Evolutionary conservation across 2,329 filamentous ascomycete genomes (phyloP).

Genomic region (Ascochyta pisi): DNA sequence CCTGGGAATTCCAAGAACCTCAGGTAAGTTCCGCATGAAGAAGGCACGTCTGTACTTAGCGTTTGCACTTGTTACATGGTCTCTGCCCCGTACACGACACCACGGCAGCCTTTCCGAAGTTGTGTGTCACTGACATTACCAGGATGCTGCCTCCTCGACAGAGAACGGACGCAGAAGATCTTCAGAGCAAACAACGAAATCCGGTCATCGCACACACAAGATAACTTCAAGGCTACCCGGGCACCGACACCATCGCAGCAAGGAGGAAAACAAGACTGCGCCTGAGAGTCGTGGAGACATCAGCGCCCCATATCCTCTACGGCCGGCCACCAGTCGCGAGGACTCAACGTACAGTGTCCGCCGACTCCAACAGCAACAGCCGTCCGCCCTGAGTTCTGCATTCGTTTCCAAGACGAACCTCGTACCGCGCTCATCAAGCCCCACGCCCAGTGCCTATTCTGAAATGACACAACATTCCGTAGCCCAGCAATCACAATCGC

Average conservation of each 20-base stretch:
- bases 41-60: neutral
- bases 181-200: constrained; percentile 50
- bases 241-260: constrained; percentile 69
- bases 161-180: constrained; percentile 45
- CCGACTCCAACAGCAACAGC: constrained; percentile 57
- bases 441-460: constrained; percentile 77
- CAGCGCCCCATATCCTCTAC: constrained; percentile 61
- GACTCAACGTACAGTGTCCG: constrained; percentile 66
- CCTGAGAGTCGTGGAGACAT: constrained; percentile 42
- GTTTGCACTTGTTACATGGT: neutral
- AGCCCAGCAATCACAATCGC: constrained; percentile 64
- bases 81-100: neutral
- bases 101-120: neutral
- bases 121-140: constrained; percentile 21
- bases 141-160: constrained; percentile 40
- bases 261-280: constrained; percentile 59
- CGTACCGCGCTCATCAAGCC: constrained; percentile 75
- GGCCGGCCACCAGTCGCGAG: constrained; percentile 78
- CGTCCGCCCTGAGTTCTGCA: constrained; percentile 53
- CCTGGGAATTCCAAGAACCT: constrained; percentile 93
- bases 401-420: constrained; percentile 59
- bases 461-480: constrained; percentile 57
- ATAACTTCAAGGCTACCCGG: constrained; percentile 66
- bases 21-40: constrained; percentile 62
- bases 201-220: constrained; percentile 65